These are phyloP conservation scores for Parasitella parasitica DNA, from an alignment of 371 early-diverging fungal genomes.

Conservation along the genomic window DNA sequence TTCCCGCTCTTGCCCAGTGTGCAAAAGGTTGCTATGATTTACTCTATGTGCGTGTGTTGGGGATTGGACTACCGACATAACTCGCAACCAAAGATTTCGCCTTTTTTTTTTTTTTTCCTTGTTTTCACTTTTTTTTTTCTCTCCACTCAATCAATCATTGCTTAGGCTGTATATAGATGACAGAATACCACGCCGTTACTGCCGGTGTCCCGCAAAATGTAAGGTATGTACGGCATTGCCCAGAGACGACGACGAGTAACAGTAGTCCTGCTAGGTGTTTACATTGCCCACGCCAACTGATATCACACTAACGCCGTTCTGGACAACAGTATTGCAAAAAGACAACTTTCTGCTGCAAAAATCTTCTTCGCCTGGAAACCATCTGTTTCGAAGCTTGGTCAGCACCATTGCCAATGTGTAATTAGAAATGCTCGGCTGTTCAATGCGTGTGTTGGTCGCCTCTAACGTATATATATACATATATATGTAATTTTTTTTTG, in stretches of 20 bases:
- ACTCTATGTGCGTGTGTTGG: too few relatives aligned
- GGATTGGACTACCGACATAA: neutral
- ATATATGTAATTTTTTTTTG: neutral
- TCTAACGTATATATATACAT: too few relatives aligned
- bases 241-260: too few relatives aligned
- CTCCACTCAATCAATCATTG: too few relatives aligned
- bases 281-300: slow-evolving; percentile 35
- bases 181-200: slow-evolving; percentile 7
- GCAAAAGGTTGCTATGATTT: too few relatives aligned
- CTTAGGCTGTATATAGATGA: neutral
- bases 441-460: too few relatives aligned
- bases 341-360: slow-evolving; percentile 71
- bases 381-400: slow-evolving; percentile 52
- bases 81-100: neutral
- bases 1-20: neutral
- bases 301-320: slow-evolving; percentile 43
- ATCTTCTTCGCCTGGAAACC: slow-evolving; percentile 51
- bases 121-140: too few relatives aligned
- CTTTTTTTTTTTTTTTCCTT: neutral
- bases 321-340: slow-evolving; percentile 56
- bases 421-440: too few relatives aligned
- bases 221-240: neutral
- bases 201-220: slow-evolving; percentile 22
- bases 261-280: slow-evolving; percentile 15
- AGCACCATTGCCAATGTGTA: slow-evolving; percentile 81